Conservation (phyloP, 257 asterid species). For the Datura wrightii region DNA sequence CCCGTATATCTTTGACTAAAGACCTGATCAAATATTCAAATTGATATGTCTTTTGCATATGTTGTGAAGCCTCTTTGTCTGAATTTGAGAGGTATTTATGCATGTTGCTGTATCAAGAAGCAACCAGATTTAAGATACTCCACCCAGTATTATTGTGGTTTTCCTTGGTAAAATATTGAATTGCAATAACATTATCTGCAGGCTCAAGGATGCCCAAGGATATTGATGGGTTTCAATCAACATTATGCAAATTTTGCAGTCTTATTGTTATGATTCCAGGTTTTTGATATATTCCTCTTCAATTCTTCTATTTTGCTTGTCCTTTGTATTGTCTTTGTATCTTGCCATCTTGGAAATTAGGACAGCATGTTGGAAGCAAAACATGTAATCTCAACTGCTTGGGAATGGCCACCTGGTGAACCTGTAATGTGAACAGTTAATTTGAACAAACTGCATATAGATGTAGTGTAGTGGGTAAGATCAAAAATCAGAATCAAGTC, state of each 20-base stretch:
- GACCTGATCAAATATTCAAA: conserved; percentile 18
- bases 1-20: neutral
- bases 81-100: conserved; percentile 8
- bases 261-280: conserved; percentile 81
- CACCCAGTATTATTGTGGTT: neutral
- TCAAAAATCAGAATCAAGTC: neutral
- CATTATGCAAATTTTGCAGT: conserved; percentile 75
- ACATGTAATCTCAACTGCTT: conserved; percentile 12
- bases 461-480: neutral
- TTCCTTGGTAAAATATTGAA: conserved; percentile 33
- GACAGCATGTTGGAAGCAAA: conserved; percentile 18
- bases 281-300: conserved; percentile 35
- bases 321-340: neutral
- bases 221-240: conserved; percentile 51
- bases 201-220: conserved; percentile 54
- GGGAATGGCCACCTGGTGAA: conserved; percentile 24
- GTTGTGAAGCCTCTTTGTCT: conserved; percentile 22
- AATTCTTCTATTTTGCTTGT: conserved; percentile 12
- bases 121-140: conserved; percentile 22
- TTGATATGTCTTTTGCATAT: conserved; percentile 9
- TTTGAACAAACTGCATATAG: conserved; percentile 10
- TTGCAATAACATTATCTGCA: conserved; percentile 43
- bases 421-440: conserved; percentile 14
- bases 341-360: conserved; percentile 15
- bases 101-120: conserved; percentile 21